A percentile compares a stretch with the other conserved stretches of the same genome.
Conservation (phyloP, 345 rosid species). For the Tarenaya hassleriana region DNA sequence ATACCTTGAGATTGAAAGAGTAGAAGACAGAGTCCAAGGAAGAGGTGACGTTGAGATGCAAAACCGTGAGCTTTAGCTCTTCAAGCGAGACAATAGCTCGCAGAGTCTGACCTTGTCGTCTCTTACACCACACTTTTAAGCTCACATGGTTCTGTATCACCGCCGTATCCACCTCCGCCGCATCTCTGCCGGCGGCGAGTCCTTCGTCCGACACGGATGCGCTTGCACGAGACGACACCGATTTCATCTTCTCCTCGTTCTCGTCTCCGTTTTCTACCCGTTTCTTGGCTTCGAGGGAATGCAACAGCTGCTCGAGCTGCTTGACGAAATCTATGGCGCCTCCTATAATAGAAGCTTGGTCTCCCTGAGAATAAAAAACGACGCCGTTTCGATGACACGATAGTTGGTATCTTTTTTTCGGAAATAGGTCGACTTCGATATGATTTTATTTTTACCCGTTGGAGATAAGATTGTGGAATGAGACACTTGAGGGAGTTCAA, state of each 20-base stretch:
- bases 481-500: constrained; percentile 57
- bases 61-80: constrained; percentile 53
- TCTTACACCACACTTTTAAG: constrained; percentile 48
- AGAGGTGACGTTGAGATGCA: constrained; percentile 58
- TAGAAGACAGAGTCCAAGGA: constrained; percentile 36
- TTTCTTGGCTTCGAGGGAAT: constrained; percentile 52
- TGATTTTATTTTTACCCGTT: constrained; percentile 62
- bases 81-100: constrained; percentile 58
- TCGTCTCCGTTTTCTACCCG: constrained; percentile 22
- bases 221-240: no score
- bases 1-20: constrained; percentile 76
- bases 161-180: constrained; percentile 45
- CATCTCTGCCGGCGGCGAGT: no score
- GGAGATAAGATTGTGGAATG: constrained; percentile 60
- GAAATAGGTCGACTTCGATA: no score
- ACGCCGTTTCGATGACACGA: no score
- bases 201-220: no score
- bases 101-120: constrained; percentile 48
- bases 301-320: constrained; percentile 64
- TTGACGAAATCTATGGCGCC: constrained; percentile 82
- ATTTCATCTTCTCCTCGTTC: no score
- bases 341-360: constrained; percentile 75
- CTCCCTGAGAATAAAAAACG: no score
- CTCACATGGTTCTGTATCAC: constrained; percentile 48
- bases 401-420: no score